Evolutionary conservation across 192 early-diverging fungal genomes (phyloP).

Genomic region (Dimargaris verticillata): DNA sequence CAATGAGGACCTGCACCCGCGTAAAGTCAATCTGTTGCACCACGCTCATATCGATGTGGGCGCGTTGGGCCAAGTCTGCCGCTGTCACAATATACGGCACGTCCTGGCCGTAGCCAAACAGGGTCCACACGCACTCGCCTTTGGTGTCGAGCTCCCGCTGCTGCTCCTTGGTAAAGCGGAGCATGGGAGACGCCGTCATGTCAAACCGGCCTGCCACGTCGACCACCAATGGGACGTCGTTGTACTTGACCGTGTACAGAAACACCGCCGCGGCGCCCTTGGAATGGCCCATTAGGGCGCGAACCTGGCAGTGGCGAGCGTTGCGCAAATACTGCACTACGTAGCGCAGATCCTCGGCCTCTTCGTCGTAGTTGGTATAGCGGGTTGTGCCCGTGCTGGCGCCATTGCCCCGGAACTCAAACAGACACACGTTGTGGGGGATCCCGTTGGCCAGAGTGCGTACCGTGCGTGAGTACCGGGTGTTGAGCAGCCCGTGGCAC

Average conservation of each 20-base stretch:
- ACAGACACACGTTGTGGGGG: conserved; percentile 19
- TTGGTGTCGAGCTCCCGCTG: conserved; percentile 16
- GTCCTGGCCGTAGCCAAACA: conserved; percentile 17
- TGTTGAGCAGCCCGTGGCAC: conserved; percentile 36
- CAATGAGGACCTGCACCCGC: conserved; percentile 24
- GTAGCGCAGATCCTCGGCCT: conserved; percentile 25
- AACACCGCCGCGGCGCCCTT: conserved; percentile 34
- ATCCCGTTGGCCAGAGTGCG: conserved; percentile 14
- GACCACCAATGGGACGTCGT: conserved; percentile 21
- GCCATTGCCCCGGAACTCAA: conserved; percentile 43
- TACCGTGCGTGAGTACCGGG: conserved; percentile 20
- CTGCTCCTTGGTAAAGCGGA: conserved; percentile 29
- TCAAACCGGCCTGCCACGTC: conserved; percentile 32
- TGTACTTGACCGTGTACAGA: conserved; percentile 27
- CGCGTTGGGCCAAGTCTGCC: conserved; percentile 20
- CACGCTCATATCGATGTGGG: conserved; percentile 25
- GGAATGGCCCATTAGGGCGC: conserved; percentile 30
- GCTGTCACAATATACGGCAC: conserved; percentile 12
- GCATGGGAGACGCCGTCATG: conserved; percentile 22
- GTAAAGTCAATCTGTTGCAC: conserved; percentile 24
- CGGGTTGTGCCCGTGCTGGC: conserved; percentile 30
- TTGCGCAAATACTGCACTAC: conserved; percentile 20
- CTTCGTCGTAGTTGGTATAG: conserved; percentile 36
- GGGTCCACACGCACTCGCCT: conserved; percentile 31
- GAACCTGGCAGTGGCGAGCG: conserved; percentile 11